Conservation (phyloP, 768 basidiomycete genomes). For the Lentinula sp. region DNA sequence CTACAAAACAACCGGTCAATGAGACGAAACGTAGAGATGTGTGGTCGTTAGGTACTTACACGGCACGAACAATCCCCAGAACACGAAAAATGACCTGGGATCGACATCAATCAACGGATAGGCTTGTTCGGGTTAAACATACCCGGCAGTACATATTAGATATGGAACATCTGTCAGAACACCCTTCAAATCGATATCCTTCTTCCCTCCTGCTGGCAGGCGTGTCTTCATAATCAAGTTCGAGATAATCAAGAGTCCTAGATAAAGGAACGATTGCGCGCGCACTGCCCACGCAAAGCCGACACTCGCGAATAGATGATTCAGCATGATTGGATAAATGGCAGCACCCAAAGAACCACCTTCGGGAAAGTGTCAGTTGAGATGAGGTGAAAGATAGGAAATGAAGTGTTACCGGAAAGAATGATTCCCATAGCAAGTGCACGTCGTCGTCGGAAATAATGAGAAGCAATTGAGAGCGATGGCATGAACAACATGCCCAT, state of each 20-base stretch:
- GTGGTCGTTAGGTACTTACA: background rate
- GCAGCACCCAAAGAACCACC: slow-evolving; percentile 15
- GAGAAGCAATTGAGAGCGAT: slow-evolving; percentile 30
- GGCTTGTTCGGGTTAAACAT: background rate
- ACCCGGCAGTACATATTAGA: background rate
- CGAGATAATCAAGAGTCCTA: slow-evolving; percentile 1
- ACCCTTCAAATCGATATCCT: slow-evolving; percentile 1
- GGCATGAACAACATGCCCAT: slow-evolving; percentile 30
- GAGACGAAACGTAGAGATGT: background rate
- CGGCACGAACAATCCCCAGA: slow-evolving; percentile 7
- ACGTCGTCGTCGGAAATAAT: slow-evolving; percentile 33
- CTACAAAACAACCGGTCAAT: background rate
- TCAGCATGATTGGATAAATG: slow-evolving; percentile 21
- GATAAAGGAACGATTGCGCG: slow-evolving; percentile 1
- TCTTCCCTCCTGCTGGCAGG: background rate
- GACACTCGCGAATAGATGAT: slow-evolving; percentile 5
- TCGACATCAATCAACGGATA: background rate
- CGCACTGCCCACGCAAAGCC: slow-evolving; percentile 6
- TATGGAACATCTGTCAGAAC: slow-evolving; percentile 1
- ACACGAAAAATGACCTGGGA: slow-evolving; percentile 4
- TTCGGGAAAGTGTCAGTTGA: background rate
- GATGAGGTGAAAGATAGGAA: background rate
- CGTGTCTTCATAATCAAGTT: slow-evolving; percentile 5
- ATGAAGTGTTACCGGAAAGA: slow-evolving; percentile 20
- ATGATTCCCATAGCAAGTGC: slow-evolving; percentile 36